Evolutionary conservation across 176 grass and related monocot genomes (phyloP).

Genomic region (Aegilops bicornis): DNA sequence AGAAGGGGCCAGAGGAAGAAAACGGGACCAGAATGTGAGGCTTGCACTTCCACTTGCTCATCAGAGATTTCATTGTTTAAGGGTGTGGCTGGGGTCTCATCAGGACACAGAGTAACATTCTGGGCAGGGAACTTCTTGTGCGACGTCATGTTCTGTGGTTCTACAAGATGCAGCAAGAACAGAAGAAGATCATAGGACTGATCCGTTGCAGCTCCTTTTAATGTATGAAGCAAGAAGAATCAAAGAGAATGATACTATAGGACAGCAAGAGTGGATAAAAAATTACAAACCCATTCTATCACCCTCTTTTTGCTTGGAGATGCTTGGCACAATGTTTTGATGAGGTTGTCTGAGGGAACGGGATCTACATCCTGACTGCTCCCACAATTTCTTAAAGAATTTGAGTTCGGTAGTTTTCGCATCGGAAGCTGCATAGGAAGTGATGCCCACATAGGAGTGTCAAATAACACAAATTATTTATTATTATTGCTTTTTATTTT

Average conservation of each 20-base stretch:
- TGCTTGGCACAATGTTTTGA: slow-evolving; percentile 23
- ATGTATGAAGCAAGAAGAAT: slow-evolving; percentile 21
- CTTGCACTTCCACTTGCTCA: slow-evolving; percentile 37
- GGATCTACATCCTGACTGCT: slow-evolving; percentile 42
- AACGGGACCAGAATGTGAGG: slow-evolving; percentile 48
- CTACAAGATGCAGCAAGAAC: slow-evolving; percentile 48
- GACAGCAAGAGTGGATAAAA: background rate
- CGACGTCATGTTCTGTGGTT: slow-evolving; percentile 21
- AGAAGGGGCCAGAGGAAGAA: slow-evolving; percentile 27
- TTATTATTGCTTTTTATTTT: background rate
- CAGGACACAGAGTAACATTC: slow-evolving; percentile 11
- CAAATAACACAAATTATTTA: background rate
- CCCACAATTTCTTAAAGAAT: slow-evolving; percentile 67
- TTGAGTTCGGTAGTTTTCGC: slow-evolving; percentile 65
- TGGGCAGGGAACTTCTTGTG: slow-evolving; percentile 39
- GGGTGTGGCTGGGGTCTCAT: slow-evolving; percentile 39
- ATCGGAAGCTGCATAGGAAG: slow-evolving; percentile 42
- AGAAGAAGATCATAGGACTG: slow-evolving; percentile 20
- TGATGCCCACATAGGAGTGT: slow-evolving; percentile 16
- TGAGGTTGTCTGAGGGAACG: slow-evolving; percentile 30
- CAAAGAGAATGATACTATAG: background rate
- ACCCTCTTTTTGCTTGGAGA: slow-evolving; percentile 35
- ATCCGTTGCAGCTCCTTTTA: slow-evolving; percentile 7
- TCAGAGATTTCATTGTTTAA: slow-evolving; percentile 22
- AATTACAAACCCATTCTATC: background rate